A percentile compares a stretch with the other conserved stretches of the same genome.
These are phyloP conservation scores for Camelina laxa DNA, from an alignment of 345 rosid genomes.

Conservation along the genomic window DNA sequence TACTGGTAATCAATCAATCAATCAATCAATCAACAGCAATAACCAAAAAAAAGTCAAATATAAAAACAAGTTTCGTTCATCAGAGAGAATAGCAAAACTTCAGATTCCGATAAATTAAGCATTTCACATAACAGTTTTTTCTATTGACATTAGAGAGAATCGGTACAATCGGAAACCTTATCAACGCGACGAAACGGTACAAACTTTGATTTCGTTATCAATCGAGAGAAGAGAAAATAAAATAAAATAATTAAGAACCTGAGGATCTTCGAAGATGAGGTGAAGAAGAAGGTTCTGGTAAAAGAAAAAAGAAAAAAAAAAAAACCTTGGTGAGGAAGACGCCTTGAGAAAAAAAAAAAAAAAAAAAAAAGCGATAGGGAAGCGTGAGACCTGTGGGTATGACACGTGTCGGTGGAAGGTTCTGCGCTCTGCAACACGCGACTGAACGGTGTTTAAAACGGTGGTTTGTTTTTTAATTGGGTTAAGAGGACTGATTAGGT, in stretches of 20 bases:
- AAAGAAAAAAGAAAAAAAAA: too few species aligned
- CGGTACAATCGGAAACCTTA: neutral
- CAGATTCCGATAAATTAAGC: neutral
- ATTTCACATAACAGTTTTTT: neutral
- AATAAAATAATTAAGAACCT: neutral
- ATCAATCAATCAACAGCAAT: neutral
- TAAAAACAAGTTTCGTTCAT: neutral
- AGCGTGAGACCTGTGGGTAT: neutral
- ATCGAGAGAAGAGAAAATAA: neutral
- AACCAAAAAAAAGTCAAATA: neutral
- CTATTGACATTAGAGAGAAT: neutral
- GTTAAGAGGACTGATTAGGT: neutral
- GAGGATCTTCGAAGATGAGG: slow-evolving; percentile 23
- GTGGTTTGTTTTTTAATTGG: neutral
- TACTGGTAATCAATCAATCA: slow-evolving; percentile 16
- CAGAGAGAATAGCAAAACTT: neutral
- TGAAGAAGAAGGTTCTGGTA: slow-evolving; percentile 11
- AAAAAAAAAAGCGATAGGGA: neutral
- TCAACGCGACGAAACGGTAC: neutral
- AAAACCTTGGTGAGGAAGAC: neutral
- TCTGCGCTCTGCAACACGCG: neutral
- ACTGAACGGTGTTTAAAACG: neutral
- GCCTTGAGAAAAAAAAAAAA: too few species aligned
- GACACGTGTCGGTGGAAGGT: neutral
- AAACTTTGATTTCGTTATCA: neutral